phyloP scores from a whole-genome alignment of 805 yeast species.

The Phaffomyces thermotolerans region DNA sequence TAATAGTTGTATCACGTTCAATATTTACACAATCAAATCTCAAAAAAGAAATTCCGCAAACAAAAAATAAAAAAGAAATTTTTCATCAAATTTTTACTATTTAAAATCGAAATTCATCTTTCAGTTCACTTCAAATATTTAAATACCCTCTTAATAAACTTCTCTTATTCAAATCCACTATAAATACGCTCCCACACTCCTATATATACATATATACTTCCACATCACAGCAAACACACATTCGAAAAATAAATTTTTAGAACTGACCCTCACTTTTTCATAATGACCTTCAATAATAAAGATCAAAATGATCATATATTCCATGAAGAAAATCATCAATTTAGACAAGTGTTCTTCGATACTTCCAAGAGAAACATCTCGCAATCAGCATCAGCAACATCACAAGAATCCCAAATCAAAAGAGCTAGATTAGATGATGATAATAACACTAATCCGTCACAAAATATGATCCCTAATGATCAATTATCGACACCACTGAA shows the following conservation, averaged over 20 bases:
- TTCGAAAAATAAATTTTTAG: too few species aligned
- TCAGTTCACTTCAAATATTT: too few species aligned
- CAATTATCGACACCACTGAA: neutral
- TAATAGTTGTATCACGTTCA: too few species aligned
- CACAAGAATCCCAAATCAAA: constrained; percentile 23
- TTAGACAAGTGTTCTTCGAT: constrained; percentile 24
- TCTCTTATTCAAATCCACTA: too few species aligned
- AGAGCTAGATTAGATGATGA: constrained; percentile 23
- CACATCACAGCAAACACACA: too few species aligned
- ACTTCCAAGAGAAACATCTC: constrained; percentile 16
- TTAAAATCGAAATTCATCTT: neutral
- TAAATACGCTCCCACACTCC: too few species aligned
- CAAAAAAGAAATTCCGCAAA: neutral
- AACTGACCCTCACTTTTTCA: too few species aligned
- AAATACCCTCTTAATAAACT: too few species aligned
- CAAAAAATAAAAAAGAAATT: neutral
- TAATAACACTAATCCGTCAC: constrained; percentile 3
- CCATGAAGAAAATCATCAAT: constrained; percentile 23
- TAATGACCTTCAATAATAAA: constrained; percentile 31
- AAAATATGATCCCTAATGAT: constrained; percentile 1
- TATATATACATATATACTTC: too few species aligned
- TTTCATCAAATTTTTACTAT: neutral
- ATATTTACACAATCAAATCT: too few species aligned
- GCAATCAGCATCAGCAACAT: constrained; percentile 9
- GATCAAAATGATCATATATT: constrained; percentile 31